Conservation (phyloP, 345 rosid genomes). For the Carallia pectinifolia region DNA sequence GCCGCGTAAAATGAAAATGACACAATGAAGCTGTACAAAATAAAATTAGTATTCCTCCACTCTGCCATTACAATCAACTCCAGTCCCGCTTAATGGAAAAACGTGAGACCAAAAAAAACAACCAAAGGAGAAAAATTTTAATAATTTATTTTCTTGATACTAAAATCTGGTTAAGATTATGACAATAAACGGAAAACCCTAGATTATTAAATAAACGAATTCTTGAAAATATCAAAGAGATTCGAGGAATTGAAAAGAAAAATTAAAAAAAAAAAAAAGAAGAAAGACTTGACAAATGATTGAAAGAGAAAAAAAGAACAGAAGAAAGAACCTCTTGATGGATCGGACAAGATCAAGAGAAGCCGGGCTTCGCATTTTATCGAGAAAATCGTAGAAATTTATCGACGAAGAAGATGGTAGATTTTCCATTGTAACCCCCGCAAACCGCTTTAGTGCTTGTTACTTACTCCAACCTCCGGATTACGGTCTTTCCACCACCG, state of each 20-base stretch:
- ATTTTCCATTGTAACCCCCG: too few relatives aligned
- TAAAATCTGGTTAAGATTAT: too few relatives aligned
- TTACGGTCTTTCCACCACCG: too few relatives aligned
- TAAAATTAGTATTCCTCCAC: background rate
- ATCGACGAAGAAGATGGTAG: conserved; percentile 15
- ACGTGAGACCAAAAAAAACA: too few relatives aligned
- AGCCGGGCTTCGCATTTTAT: conserved; percentile 55
- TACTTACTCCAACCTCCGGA: too few relatives aligned
- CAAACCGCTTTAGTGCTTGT: too few relatives aligned
- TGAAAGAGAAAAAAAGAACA: background rate
- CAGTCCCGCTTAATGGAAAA: too few relatives aligned
- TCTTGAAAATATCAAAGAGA: background rate
- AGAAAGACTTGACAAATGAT: background rate
- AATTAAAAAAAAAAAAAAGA: background rate
- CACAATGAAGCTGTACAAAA: conserved; percentile 50
- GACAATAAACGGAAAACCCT: background rate
- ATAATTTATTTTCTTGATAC: too few relatives aligned
- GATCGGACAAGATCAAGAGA: conserved; percentile 62
- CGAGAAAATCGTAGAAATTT: conserved; percentile 49
- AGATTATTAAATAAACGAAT: background rate
- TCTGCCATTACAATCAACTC: background rate
- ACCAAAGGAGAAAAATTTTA: too few relatives aligned
- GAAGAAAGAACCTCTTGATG: conserved; percentile 51
- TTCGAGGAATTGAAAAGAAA: background rate
- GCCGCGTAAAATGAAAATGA: conserved; percentile 47